Base-by-base conservation (phyloP, 768 basidiomycete species). In the Pulveroboletus sp. region DNA sequence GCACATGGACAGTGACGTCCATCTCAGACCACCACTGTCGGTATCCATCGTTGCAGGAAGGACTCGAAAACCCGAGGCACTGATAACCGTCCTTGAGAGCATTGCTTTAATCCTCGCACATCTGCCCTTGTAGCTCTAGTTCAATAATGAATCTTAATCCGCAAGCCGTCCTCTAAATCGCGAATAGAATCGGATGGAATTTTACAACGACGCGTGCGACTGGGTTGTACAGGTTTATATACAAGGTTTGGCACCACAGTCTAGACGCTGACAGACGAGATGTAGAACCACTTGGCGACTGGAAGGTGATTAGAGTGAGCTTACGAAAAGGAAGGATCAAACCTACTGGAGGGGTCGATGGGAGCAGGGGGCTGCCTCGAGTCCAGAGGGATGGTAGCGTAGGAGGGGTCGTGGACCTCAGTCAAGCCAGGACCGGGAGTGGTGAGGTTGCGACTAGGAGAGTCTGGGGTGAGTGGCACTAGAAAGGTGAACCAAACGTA, bases 221-320 rank as follows among this genome's bases (percentile, higher is more conserved):
- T 14, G 20, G 21, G 16, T 32, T 31, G 39, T 37, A 34, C 49
- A 46, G 45, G 40, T 29, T 25, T 24, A 10, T 24, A 32, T 25
- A 17, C 10, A 31, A 11, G 19, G 32, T 11, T 35, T 11, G 16
- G 29, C 10, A 19, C 9, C 45, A 16, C 9, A n/a, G n/a, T 46
- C 52, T 75, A 91, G 51, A 91, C 86, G 55, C 87, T 85, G 27
- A 88, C 88, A 29, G 90, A 91, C 19, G 91, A 90, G 62, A 94
- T 94, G 72, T 92, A 90, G 82, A 93, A 93, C 90, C 90, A 92
- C 66, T 91, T 92, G 56, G 84, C 90, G 59, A 92, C 90, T 90
- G 55, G 20, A 20, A 51, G 33, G 2, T 32, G 61, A 12, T 68
- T 31, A 64, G 51, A 25, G 16, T 37, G 17, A 6, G 27, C 17